Base-by-base conservation (phyloP, 768 basidiomycete species). In the Glaciozyma martinii region DNA sequence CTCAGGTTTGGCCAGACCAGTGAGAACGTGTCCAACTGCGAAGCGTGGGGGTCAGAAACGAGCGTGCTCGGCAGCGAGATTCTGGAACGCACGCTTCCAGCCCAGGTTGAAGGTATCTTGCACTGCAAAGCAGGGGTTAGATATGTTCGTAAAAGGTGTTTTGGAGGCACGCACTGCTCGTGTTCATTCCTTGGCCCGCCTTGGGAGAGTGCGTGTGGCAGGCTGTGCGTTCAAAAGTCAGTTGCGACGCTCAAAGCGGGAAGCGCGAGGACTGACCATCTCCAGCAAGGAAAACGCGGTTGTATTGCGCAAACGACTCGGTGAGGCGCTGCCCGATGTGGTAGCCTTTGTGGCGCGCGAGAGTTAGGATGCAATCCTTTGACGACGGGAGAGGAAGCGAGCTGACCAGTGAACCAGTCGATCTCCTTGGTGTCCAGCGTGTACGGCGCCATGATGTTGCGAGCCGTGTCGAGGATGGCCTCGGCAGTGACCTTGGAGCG, bases 241-340 rank as follows among this genome's bases (percentile, higher is more conserved):
- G 30, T 56, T 23, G 5, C 2, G n/a, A 25, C 9, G 15, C 27
- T 18, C 33, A 4, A 84, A 84, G 0, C 82, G 85, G 75, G 84
- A 84, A 1, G 83, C 85, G 72, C 85, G 10, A 87, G 0, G 49
- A n/a, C 52, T 29, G 16, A 86, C 87, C 33, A 73, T 88, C 87
- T 0, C 87, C 87, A 1, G 83, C 84, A 61, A 89, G 87, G 74
- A 89, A 88, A 2, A 87, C 80, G 1, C 87, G 81, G 4, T 86
- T 80, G n/a, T 81, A 74, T 3, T 81, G 76, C 29, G 83, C 82
- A 74, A 81, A 89, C 16, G 77, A 78, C 8, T 85, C 81, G 9
- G 87, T 86, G 2, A 89, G 84, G 18, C 87, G 82, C 71, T 89
- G 88, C 2, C 86, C 86, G 63, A 88, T 87, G 86, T 70, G 66